Evolutionary conservation across 2,329 filamentous ascomycete genomes (phyloP).

Genomic region (Whalleya microplaca): DNA sequence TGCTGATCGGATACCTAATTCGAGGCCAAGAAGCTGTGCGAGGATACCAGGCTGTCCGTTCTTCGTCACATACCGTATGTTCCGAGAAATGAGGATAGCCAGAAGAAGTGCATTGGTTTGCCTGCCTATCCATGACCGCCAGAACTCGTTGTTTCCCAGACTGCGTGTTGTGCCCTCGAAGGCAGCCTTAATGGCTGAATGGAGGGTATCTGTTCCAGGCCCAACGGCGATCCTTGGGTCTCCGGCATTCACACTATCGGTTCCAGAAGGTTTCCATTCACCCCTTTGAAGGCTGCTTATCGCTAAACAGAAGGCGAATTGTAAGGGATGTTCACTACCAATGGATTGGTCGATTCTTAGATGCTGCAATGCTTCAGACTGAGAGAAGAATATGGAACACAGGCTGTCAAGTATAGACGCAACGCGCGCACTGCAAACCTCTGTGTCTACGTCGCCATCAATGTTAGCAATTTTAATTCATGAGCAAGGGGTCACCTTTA

Average conservation of each 20-base stretch:
- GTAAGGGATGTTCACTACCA: constrained; percentile 11
- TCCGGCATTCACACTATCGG: not conserved
- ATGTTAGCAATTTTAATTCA: not conserved
- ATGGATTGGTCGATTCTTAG: constrained; percentile 15
- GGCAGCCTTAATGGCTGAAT: not conserved
- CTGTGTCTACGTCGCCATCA: constrained; percentile 9
- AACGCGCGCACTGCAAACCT: constrained; percentile 2
- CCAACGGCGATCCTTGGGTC: not conserved
- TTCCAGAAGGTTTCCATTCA: not conserved
- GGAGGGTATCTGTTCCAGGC: constrained; percentile 4
- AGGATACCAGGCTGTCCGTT: not conserved
- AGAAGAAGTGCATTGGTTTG: constrained; percentile 23
- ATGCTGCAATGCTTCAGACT: not conserved
- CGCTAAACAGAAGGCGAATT: constrained; percentile 22
- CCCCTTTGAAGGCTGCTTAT: constrained; percentile 12
- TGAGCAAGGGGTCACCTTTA: not conserved
- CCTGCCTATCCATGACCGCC: constrained; percentile 16
- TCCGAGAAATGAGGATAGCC: constrained; percentile 10
- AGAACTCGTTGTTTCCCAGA: constrained; percentile 12
- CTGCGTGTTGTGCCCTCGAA: constrained; percentile 4
- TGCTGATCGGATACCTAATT: not conserved
- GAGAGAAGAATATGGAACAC: constrained; percentile 12
- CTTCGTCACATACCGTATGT: constrained; percentile 5
- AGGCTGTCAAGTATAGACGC: constrained; percentile 12
- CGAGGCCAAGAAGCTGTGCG: not conserved